Base-by-base conservation (phyloP, 2,329 filamentous ascomycete genomes). In the Trichoderma arundinaceum region DNA sequence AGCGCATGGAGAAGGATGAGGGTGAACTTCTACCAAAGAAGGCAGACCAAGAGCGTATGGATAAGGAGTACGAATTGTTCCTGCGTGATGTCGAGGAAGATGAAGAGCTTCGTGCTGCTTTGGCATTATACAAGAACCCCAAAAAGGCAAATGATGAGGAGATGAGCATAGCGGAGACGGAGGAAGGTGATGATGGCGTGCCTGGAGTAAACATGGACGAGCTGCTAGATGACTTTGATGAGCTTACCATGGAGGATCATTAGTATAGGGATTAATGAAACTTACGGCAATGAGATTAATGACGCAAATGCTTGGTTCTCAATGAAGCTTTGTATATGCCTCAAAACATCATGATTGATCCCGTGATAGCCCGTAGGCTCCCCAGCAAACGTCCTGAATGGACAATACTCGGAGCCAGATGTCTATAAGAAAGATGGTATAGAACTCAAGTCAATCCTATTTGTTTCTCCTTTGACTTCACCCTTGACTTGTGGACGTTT, bases 21-120 rank as follows among this genome's bases (percentile, higher is more conserved):
- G 90, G 91, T 71, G 94, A 97, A 70, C 84, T 96, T 77, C 80
- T 94, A 69, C 92, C 92, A 41, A 90, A 92, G 82, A 92, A 97
- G 80, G 84, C 92, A 67, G 94, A 98, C 75, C 91, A 94, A 75
- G 92, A 94, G 67, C 88, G 89, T 69, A 88, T 96, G 82, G 94
- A 98, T 75, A 87, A 90, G 70, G 95, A 99, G 79, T 99, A 96
- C 80, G 95, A 99, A 82, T 88, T 94, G 86, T 99, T 99, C 87
- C 81, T 99, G 83, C 90, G 91, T 52, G 95, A 99, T 77, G 92
- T 99, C 10, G 96, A 99, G 79, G 94, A 98, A 76, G 95, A 99
- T 76, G 86, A 91, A 60, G 95, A 99, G 74, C 83, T 97, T 71
- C 85, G 95, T 64, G 86, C 89, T 49, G 93, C 92, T 1, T 82